Evolutionary conservation across 2,329 filamentous ascomycete species (phyloP), one percentile per base, ranked within the genome.

Genomic region (Chaetoscypha palmicola): DNA sequence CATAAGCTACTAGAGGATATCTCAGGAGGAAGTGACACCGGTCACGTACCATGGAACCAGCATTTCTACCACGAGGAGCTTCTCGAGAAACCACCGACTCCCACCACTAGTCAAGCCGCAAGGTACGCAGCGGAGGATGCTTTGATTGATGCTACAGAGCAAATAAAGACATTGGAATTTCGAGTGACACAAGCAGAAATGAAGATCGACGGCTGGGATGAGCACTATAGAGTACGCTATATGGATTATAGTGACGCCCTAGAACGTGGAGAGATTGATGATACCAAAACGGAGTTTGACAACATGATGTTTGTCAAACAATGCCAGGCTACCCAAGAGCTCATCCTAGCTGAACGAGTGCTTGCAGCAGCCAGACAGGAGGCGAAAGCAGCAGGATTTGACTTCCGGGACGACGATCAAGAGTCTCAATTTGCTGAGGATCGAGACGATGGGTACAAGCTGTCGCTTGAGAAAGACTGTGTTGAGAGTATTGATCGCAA

Each of bases 381-480:
- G 3, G 47, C 35, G n/a, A 48, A 26, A 16, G 28, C 33, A 1
- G n/a, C 51, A 1, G 44, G 48, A 2, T 22, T 51, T 4, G 4
- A 45, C 5, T 41, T 47, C 7, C 19, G 30, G 21, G 20, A 34
- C 8, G 4, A 17, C 3, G 48, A 51, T 7, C 49, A 50, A 41
- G 43, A 46, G 16, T 54, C 51, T 2, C 23, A 44, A 0, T 54
- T 55, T 36, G 20, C 7, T 1, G 45, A 50, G 22, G 16, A 44
- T 31, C 16, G 20, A 3, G 43, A 54, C 19, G 53, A 54, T 28
- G 53, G 50, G 4, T 54, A 55, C 33, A 38, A 33, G n/a, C 36
- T 43, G 10, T 54, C 51, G 1, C 37, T 46, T 14, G 53, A 55
- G 35, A 30, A 34, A 7, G 41, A 41, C 5, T 42, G 43, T 11